Percentiles rank a stretch among this genome's conserved stretches.
phyloP scores from a whole-genome alignment of 768 basidiomycete species.

The Hirschioporus abietinus region DNA sequence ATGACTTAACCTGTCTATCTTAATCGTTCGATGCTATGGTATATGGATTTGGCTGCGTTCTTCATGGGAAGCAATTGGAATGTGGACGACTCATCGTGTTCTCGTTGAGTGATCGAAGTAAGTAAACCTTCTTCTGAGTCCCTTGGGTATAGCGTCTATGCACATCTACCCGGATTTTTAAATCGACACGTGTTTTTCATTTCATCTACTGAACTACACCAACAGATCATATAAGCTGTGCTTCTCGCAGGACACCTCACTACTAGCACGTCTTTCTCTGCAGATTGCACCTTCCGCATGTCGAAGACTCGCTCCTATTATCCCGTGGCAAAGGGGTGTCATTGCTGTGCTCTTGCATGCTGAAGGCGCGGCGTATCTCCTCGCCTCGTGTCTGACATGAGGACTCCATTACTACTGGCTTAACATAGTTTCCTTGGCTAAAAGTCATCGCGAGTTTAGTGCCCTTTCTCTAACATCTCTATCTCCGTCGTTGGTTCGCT shows the following conservation, averaged over 20 bases:
- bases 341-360: not conserved
- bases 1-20: not conserved
- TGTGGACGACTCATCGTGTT: not conserved
- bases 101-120: not conserved
- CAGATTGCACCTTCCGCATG: not conserved
- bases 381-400: not conserved
- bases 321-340: not conserved
- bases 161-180: not conserved
- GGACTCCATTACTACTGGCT: not conserved
- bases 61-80: not conserved
- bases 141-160: not conserved
- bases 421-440: not conserved
- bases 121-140: not conserved
- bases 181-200: not conserved
- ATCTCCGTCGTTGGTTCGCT: not conserved
- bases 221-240: not conserved
- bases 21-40: not conserved
- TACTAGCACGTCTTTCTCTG: not conserved
- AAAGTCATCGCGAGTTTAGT: not conserved
- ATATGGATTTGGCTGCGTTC: not conserved
- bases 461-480: not conserved
- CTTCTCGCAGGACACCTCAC: conserved; percentile 1
- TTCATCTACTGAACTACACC: not conserved
- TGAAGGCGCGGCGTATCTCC: not conserved
- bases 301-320: not conserved